Base-by-base conservation (phyloP, 108 stramenopile genomes). In the Cafeteria roenbergensis region DNA sequence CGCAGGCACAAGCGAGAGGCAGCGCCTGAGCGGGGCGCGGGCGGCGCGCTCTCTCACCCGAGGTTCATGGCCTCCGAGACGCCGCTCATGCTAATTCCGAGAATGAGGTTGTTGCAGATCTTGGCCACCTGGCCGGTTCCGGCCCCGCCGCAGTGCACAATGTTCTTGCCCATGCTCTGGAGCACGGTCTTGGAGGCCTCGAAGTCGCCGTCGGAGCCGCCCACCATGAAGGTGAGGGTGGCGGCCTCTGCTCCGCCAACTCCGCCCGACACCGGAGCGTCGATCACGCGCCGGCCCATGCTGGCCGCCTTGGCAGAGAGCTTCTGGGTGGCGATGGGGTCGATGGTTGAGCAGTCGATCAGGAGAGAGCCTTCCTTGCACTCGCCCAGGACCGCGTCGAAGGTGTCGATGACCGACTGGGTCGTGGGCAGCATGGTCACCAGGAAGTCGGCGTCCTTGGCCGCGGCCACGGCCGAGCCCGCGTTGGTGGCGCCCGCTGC, bases 191-290 rank as follows among this genome's bases (percentile, higher is more conserved):
- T 62, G 28, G 84, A 70, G 3, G 52, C 52, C 28, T 74, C 68
- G 30, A 88, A 65, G n/a, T 75, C 72, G 17, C 69, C 72, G 1
- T 69, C 63, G 9, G 68, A 60, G 56, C 83, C 85, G 51, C 93
- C 93, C 9, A 87, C 87, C 85, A 95, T 92, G 66, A 95, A 92
- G 9, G 93, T 92, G 0, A 95, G 84, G 20, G 88, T 91, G 12
- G 80, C 91, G 51, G 82, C 79, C 34, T 75, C 75, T 0, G 93
- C 93, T 12, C 90, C 93, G 22, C 83, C 79, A 26, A 89, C 87
- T 21, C 91, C 90, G n/a, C 90, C 91, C 30, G 86, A 87, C n/a
- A 95, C 91, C 21, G 93, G 93, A 0, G 93, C 91, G 74, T 90
- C 90, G 1, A 88, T 34, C 22, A 71, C 31, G 12, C 53, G 21